These are phyloP conservation scores for Blastosporella zonata DNA, from an alignment of 1,284 basidiomycete species.

Conservation along the genomic window DNA sequence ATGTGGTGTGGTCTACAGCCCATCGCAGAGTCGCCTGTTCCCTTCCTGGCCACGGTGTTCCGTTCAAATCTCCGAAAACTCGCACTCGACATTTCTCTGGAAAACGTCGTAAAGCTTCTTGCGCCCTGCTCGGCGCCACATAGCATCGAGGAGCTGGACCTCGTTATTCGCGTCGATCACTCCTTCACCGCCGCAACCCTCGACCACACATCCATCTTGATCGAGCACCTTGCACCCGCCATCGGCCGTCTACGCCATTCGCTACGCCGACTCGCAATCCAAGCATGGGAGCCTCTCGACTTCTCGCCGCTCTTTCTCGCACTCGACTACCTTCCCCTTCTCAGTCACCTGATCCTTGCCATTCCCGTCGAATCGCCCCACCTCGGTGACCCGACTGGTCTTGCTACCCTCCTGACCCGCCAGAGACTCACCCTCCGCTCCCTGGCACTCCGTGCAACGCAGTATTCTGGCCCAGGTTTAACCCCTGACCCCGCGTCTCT, in stretches of 20 bases:
- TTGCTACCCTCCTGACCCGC: conserved; percentile 31
- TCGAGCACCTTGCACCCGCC: conserved; percentile 19
- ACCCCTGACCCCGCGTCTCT: conserved; percentile 28
- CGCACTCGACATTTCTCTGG: conserved; percentile 39
- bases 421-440: conserved; percentile 31
- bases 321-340: conserved; percentile 27
- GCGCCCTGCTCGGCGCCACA: conserved; percentile 26
- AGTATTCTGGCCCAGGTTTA: conserved; percentile 30
- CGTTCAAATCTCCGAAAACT: conserved; percentile 36
- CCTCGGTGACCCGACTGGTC: conserved; percentile 34
- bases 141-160: conserved; percentile 38
- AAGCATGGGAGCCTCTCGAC: conserved; percentile 39
- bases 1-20: conserved; percentile 40
- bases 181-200: conserved; percentile 15
- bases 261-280: conserved; percentile 35
- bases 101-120: conserved; percentile 36
- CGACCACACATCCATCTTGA: conserved; percentile 8
- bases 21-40: conserved; percentile 30
- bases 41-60: conserved; percentile 35
- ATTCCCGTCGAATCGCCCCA: conserved; percentile 36
- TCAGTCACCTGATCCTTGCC: conserved; percentile 33
- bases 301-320: conserved; percentile 35
- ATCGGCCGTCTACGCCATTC: conserved; percentile 30
- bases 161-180: conserved; percentile 39
- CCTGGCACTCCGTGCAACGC: conserved; percentile 36